Evolutionary conservation across 805 yeast genomes (phyloP).

Genomic region (Candida verbasci): DNA sequence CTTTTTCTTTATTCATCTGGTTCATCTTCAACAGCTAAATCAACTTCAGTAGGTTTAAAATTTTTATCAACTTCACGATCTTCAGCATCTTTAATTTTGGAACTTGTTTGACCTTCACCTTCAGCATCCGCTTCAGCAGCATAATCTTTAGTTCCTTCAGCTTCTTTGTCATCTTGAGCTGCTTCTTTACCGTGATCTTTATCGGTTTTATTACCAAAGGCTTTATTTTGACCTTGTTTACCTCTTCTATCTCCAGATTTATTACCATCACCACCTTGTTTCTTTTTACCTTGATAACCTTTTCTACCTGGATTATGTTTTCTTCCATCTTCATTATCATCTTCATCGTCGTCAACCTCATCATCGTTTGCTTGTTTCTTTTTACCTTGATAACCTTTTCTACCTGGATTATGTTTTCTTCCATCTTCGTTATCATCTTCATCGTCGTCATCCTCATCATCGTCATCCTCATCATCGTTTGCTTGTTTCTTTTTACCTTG

Average conservation of each 20-base stretch:
- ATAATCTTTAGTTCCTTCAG: background rate
- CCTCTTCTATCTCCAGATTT: slow-evolving; percentile 2
- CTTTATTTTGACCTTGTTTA: slow-evolving; percentile 3
- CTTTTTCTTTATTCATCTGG: slow-evolving; percentile 1
- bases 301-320: background rate
- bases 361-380: slow-evolving; percentile 5
- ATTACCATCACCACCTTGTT: too few species aligned
- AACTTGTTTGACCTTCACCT: slow-evolving; percentile 2
- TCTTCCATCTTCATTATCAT: slow-evolving; percentile 4
- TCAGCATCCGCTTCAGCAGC: background rate
- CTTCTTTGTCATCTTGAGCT: background rate
- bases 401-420: background rate
- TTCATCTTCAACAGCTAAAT: slow-evolving; percentile 3
- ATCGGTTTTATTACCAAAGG: too few species aligned
- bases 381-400: slow-evolving; percentile 1
- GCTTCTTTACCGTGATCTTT: too few species aligned
- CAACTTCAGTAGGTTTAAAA: slow-evolving; percentile 3
- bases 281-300: too few species aligned
- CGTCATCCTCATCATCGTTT: too few species aligned
- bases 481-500: too few species aligned
- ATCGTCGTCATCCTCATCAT: too few species aligned
- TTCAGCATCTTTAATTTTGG: background rate
- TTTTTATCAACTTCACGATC: slow-evolving; percentile 3
- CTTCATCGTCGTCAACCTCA: slow-evolving; percentile 7
- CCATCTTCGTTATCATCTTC: slow-evolving; percentile 5